Base-by-base conservation (phyloP, 2,329 filamentous ascomycete genomes). In the Dendryphion nanum region DNA sequence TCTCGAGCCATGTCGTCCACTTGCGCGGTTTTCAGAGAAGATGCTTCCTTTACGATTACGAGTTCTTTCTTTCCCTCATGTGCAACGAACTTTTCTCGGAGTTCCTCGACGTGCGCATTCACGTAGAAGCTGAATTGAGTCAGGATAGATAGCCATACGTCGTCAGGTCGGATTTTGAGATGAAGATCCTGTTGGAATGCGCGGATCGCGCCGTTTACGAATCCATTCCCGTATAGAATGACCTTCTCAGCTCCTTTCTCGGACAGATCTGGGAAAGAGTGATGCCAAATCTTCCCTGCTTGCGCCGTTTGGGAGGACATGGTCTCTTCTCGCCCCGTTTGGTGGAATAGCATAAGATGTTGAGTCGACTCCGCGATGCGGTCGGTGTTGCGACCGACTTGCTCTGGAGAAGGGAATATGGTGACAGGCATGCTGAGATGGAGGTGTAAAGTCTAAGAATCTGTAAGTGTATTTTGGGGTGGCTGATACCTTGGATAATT, bases 1-100 rank as follows among this genome's bases (percentile, higher is more conserved):
- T 50, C 21, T 10, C 41, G 32, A 0, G 66, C 56, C n/a, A 74
- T 33, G 6, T 39, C 46, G 2, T 63, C 62, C 24, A 50, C 34
- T 14, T 37, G 14, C 6, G 30, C 15, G 4, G 48, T 38, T 63
- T 52, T 55, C 33, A 4, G 51, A n/a, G n/a, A n/a, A 41, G 30
- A 18, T 50, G 6, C 53, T 45, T 13, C 8, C 4, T 16, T 5
- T 8, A 20, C 19, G 8, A 57, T 40, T 2, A 15, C 18, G 17
- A 57, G 41, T 33, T 49, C 18, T 19, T 37, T 51, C 38, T 42
- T 45, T 1, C 54, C 60, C 12, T 61, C 15, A 39, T 69, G 66
- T 2, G 47, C 42, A 15, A 72, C 58, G 3, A 58, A 44, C 5
- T 69, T 15, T 5, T 33, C n/a, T 1, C 53, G 48, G 4, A 56